Percentiles rank a stretch among this genome's conserved stretches.
Evolutionary conservation across 2,329 filamentous ascomycete species (phyloP).

Genomic region (Stagonosporopsis tanaceti): DNA sequence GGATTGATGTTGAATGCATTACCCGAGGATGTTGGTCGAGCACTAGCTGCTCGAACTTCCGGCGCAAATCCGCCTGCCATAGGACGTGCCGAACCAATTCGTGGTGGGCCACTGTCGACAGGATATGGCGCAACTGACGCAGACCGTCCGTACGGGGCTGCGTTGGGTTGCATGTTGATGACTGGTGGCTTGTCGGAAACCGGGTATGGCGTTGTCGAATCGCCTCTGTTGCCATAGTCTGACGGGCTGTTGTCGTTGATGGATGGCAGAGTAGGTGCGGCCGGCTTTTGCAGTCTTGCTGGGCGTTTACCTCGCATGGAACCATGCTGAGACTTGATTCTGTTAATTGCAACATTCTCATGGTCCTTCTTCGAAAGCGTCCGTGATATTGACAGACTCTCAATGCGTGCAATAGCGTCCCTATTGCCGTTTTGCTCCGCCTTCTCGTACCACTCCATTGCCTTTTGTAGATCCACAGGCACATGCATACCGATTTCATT

Average conservation of each 20-base stretch:
- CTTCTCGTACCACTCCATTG: slow-evolving; percentile 87
- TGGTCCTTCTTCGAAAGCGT: slow-evolving; percentile 90
- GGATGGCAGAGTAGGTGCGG: slow-evolving; percentile 49
- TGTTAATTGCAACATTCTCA: slow-evolving; percentile 85
- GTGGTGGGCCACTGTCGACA: slow-evolving; percentile 68
- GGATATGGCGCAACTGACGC: slow-evolving; percentile 74
- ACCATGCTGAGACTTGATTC: slow-evolving; percentile 72
- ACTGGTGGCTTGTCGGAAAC: slow-evolving; percentile 53
- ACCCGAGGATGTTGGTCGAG: slow-evolving; percentile 57
- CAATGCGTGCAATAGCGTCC: slow-evolving; percentile 82
- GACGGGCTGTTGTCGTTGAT: slow-evolving; percentile 50
- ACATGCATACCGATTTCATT: slow-evolving; percentile 95
- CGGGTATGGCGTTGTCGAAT: slow-evolving; percentile 54
- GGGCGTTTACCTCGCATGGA: slow-evolving; percentile 60
- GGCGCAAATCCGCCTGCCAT: slow-evolving; percentile 54
- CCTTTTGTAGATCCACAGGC: slow-evolving; percentile 81
- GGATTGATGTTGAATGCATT: slow-evolving; percentile 61
- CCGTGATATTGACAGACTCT: slow-evolving; percentile 82
- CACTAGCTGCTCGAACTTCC: slow-evolving; percentile 59
- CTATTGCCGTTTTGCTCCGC: slow-evolving; percentile 91
- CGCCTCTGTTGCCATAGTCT: slow-evolving; percentile 45
- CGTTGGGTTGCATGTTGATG: slow-evolving; percentile 28
- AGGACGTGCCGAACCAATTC: slow-evolving; percentile 44
- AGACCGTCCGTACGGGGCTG: slow-evolving; percentile 51
- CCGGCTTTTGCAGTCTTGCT: slow-evolving; percentile 52